These are phyloP conservation scores for Aspergillus japonicus DNA, from an alignment of 2,329 filamentous ascomycete genomes.

Conservation along the genomic window DNA sequence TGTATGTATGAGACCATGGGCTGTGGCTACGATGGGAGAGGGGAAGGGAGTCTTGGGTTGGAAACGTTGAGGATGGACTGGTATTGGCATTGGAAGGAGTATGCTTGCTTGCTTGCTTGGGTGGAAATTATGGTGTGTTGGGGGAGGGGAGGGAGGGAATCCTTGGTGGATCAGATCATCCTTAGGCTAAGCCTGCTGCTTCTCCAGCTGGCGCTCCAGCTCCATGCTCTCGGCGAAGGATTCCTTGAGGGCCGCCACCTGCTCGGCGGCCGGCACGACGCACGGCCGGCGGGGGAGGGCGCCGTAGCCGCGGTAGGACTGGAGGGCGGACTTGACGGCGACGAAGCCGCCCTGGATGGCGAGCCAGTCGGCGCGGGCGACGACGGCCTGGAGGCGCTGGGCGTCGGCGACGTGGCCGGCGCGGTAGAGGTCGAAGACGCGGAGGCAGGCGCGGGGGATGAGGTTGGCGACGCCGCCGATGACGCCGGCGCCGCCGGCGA, in stretches of 20 bases:
- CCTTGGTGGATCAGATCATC: neutral
- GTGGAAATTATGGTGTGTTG: no score
- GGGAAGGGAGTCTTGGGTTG: no score
- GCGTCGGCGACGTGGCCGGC: conserved; percentile 74
- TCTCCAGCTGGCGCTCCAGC: conserved; percentile 35
- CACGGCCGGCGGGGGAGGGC: conserved; percentile 70
- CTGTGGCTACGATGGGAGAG: no score
- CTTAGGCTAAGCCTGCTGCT: conserved; percentile 17
- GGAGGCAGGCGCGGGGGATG: conserved; percentile 76
- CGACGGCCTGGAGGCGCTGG: conserved; percentile 70
- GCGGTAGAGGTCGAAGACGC: conserved; percentile 73
- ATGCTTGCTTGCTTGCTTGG: no score
- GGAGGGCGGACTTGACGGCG: conserved; percentile 80
- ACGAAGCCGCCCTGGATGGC: conserved; percentile 79
- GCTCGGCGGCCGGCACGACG: conserved; percentile 45
- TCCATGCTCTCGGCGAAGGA: conserved; percentile 40
- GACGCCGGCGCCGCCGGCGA: conserved; percentile 76
- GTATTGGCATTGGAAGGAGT: no score
- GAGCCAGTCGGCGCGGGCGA: conserved; percentile 78
- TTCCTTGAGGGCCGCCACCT: conserved; percentile 34
- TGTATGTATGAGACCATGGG: no score
- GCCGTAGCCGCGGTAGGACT: conserved; percentile 79
- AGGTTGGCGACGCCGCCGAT: conserved; percentile 85
- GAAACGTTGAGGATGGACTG: no score
- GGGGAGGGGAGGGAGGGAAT: no score